Conservation (phyloP, 2,329 filamentous ascomycete species). For the Cordyceps militaris region DNA sequence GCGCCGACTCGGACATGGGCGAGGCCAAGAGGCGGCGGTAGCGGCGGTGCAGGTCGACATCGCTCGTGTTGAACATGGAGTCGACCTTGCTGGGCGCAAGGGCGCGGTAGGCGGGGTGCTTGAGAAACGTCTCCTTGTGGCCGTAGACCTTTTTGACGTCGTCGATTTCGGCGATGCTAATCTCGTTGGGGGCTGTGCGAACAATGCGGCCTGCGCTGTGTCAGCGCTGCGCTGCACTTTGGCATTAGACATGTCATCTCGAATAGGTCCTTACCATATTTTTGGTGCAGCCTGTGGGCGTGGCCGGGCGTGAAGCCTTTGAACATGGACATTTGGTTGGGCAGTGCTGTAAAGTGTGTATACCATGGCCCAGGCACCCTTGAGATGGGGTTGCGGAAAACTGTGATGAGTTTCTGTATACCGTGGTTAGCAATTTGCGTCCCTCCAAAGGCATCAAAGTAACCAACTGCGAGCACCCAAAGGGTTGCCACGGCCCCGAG, state of each 20-base stretch:
- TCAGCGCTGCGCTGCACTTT: not conserved
- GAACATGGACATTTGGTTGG: slow-evolving; percentile 17
- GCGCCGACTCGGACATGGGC: slow-evolving; percentile 30
- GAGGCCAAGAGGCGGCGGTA: slow-evolving; percentile 36
- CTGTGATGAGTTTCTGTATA: slow-evolving; percentile 6
- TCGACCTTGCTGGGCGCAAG: slow-evolving; percentile 15
- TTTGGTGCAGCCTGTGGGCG: slow-evolving; percentile 19
- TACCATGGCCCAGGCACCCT: slow-evolving; percentile 22
- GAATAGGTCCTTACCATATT: slow-evolving; percentile 22
- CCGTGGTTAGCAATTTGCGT: not conserved
- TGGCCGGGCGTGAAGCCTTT: slow-evolving; percentile 15
- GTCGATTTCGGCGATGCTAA: slow-evolving; percentile 19
- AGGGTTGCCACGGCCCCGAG: slow-evolving; percentile 2
- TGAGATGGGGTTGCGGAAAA: slow-evolving; percentile 10
- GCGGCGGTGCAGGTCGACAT: slow-evolving; percentile 32
- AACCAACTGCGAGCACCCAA: slow-evolving; percentile 1
- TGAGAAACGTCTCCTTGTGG: slow-evolving; percentile 21
- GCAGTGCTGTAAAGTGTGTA: slow-evolving; percentile 17
- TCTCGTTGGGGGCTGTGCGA: slow-evolving; percentile 19
- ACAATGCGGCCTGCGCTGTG: slow-evolving; percentile 20
- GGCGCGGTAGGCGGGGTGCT: slow-evolving; percentile 19
- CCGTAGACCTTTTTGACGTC: slow-evolving; percentile 27
- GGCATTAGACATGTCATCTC: not conserved
- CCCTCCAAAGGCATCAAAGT: no score
- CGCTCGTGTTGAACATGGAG: slow-evolving; percentile 32